Percentiles rank a stretch among this genome's conserved stretches.
Evolutionary conservation across 192 early-diverging fungal genomes (phyloP).

Genomic region (Coemansia javaensis): DNA sequence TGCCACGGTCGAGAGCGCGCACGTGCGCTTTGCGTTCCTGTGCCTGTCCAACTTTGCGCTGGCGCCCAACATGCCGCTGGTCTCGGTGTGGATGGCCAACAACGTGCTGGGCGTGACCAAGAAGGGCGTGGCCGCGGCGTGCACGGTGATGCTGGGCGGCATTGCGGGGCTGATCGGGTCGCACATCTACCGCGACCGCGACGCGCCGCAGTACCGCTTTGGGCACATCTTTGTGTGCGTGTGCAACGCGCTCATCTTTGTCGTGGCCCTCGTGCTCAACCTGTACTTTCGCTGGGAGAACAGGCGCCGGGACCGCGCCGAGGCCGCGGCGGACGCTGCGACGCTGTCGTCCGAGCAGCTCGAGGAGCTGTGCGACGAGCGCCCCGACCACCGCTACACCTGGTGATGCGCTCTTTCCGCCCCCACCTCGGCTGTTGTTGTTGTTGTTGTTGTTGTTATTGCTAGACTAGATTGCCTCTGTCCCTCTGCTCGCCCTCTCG

Average conservation of each 20-base stretch:
- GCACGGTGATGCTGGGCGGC: constrained; percentile 50
- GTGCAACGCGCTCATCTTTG: constrained; percentile 34
- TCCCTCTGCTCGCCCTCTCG: no score
- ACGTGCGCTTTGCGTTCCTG: constrained; percentile 32
- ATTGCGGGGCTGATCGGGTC: constrained; percentile 54
- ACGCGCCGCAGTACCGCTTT: constrained; percentile 51
- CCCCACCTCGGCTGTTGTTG: no score
- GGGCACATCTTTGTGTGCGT: constrained; percentile 47
- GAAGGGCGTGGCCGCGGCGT: constrained; percentile 51
- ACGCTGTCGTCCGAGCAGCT: constrained; percentile 16
- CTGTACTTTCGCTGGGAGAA: constrained; percentile 40
- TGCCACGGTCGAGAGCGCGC: constrained; percentile 19
- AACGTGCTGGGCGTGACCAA: constrained; percentile 59
- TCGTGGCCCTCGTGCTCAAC: constrained; percentile 20
- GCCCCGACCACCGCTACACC: constrained; percentile 40
- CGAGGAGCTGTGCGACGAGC: constrained; percentile 31
- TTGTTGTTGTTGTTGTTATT: neutral
- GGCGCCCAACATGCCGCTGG: constrained; percentile 47
- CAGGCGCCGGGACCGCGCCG: constrained; percentile 16
- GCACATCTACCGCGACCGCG: constrained; percentile 54
- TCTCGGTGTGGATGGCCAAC: constrained; percentile 55
- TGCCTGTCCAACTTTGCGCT: constrained; percentile 43
- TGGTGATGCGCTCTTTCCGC: constrained; percentile 1
- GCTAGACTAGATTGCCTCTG: neutral
- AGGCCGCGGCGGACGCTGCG: constrained; percentile 10